A percentile compares a stretch with the other conserved stretches of the same genome.
Conservation (phyloP, 257 asterid species). For the Fraxinus americana region DNA sequence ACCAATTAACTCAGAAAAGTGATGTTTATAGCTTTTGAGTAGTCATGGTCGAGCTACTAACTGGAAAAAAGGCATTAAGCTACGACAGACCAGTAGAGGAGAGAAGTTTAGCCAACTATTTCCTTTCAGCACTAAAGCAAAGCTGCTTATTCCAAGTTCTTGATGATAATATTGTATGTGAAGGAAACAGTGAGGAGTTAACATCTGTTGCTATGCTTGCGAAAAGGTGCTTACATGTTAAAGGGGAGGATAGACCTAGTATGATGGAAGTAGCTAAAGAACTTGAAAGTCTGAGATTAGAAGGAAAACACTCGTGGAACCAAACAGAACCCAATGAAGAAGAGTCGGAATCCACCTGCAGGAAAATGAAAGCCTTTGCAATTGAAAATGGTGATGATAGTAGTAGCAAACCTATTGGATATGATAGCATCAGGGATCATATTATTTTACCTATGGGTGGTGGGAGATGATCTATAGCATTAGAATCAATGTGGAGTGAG, state of each 20-base stretch:
- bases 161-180: constrained; percentile 21
- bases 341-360: constrained; percentile 12
- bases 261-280: constrained; percentile 32
- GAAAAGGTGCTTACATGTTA: constrained; percentile 27
- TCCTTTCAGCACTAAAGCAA: constrained; percentile 20
- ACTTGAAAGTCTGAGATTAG: constrained; percentile 20
- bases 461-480: background rate
- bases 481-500: background rate
- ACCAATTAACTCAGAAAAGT: constrained; percentile 26
- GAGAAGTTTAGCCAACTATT: constrained; percentile 22
- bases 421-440: constrained; percentile 18
- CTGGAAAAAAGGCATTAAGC: constrained; percentile 17
- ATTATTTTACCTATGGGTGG: background rate
- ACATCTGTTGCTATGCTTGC: constrained; percentile 27
- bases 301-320: constrained; percentile 16
- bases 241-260: constrained; percentile 37
- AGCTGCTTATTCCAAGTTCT: constrained; percentile 11
- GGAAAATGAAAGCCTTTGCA: background rate
- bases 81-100: constrained; percentile 10
- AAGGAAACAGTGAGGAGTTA: constrained; percentile 20
- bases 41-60: constrained; percentile 20
- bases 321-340: background rate
- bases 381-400: background rate
- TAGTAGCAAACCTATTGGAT: background rate
- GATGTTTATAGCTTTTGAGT: constrained; percentile 39